Evolutionary conservation across 1,284 basidiomycete species (phyloP).

Genomic region (Golubevia sp.): DNA sequence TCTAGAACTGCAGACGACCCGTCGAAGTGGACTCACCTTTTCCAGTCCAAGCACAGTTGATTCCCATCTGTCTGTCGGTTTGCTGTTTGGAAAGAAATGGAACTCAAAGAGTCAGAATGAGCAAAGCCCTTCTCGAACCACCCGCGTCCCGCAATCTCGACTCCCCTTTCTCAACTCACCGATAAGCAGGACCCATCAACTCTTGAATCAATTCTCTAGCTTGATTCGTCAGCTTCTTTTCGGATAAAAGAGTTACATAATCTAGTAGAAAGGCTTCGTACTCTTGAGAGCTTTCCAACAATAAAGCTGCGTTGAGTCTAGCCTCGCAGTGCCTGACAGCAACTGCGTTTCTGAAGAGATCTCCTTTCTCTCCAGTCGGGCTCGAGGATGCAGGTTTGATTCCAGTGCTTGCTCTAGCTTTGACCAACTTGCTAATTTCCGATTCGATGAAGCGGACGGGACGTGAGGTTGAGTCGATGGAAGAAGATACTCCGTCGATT

Average conservation of each 20-base stretch:
- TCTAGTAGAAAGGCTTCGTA: slow-evolving; percentile 35
- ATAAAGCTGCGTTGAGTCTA: slow-evolving; percentile 40
- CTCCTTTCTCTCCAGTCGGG: slow-evolving; percentile 25
- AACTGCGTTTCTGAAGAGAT: slow-evolving; percentile 32
- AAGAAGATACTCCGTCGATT: slow-evolving; percentile 17
- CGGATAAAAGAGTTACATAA: slow-evolving; percentile 43
- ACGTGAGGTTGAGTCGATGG: neutral
- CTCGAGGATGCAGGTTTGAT: neutral
- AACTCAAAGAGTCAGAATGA: neutral
- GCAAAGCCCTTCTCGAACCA: slow-evolving; percentile 1
- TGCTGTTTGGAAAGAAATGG: neutral
- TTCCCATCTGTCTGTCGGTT: slow-evolving; percentile 15
- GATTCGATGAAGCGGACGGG: slow-evolving; percentile 13
- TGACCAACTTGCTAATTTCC: neutral
- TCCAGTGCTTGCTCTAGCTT: neutral
- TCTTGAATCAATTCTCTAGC: slow-evolving; percentile 51
- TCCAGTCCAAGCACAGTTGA: slow-evolving; percentile 16
- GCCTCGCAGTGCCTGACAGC: slow-evolving; percentile 52
- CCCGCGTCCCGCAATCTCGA: neutral
- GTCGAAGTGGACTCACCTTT: neutral
- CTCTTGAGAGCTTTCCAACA: slow-evolving; percentile 49
- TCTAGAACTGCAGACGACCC: neutral
- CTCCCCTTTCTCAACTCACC: slow-evolving; percentile 11
- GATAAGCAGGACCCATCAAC: slow-evolving; percentile 54
- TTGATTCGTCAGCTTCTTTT: slow-evolving; percentile 50